Base-by-base conservation (phyloP, 2,329 filamentous ascomycete genomes). In the Xylariaceae sp. region DNA sequence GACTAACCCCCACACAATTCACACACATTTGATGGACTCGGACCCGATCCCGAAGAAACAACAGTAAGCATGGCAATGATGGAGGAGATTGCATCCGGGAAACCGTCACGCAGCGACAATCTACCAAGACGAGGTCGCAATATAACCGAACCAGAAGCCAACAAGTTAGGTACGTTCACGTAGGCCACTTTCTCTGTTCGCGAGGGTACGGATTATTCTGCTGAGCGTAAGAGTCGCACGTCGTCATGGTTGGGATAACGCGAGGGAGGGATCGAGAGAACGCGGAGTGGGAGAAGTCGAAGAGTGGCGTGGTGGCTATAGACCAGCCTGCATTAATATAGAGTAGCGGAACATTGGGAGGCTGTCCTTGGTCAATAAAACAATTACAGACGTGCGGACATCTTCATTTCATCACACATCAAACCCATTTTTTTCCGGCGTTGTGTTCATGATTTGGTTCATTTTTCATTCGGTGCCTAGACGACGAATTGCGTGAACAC, bases 391-490 rank as follows among this genome's bases (percentile, higher is more conserved):
- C 48, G 48, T 30, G 47, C 15, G 42, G 53, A 51, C 47, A 45
- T 54, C 30, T 50, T 53, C 9, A 51, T 59, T 57, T 53, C 51
- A 63, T 55, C 60, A 55, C 55, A 30, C 56, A 44, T 56, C 5
- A 64, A 59, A 54, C 47, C 58, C 53, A 50, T 42, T 50, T 55
- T 30, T 30, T 39, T 50, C 53, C 57, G 56, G 37, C 44, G 50
- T 53, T 56, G 34, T 61, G 49, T 64, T 66, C 62, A 55, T 66
- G 55, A 64, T 71, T 73, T 67, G 69, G 68, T 70, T 72, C 70
- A 68, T 62, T 71, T 71, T 72, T 69, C 69, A 72, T 72, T 72
- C 67, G 65, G 66, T 69, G 66, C 67, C 69, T 72, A 71, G 66
- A 64, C 67, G 67, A 69, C 68, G 67, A 71, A 71, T 70, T 70